Percentiles rank a stretch among this genome's conserved stretches.
Evolutionary conservation across 1,284 basidiomycete genomes (phyloP).

Genomic region (Wallemia mellicola): DNA sequence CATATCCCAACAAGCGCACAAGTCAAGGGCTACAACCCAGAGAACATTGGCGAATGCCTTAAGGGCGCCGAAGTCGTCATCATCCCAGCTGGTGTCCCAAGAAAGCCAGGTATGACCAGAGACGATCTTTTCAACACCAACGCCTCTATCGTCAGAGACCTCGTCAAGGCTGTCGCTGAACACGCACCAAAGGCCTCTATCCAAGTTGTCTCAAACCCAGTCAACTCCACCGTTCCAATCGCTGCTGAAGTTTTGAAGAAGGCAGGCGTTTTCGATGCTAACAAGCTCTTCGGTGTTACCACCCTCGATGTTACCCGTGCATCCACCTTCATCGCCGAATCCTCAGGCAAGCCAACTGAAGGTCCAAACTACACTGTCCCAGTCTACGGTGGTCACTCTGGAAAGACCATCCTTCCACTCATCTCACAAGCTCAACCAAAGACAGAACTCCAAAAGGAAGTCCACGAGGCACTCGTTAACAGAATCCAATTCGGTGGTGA

Average conservation of each 20-base stretch:
- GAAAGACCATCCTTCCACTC: conserved; percentile 54
- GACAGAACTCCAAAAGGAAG: conserved; percentile 23
- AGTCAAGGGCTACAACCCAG: conserved; percentile 39
- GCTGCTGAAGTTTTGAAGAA: conserved; percentile 86
- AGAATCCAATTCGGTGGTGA: conserved; percentile 91
- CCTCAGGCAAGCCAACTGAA: conserved; percentile 25
- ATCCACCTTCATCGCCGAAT: conserved; percentile 69
- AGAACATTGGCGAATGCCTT: conserved; percentile 41
- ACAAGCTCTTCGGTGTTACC: conserved; percentile 80
- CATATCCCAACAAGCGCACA: conserved; percentile 58
- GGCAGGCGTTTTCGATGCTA: conserved; percentile 65
- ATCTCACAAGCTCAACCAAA: conserved; percentile 61
- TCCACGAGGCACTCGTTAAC: conserved; percentile 30
- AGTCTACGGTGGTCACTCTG: conserved; percentile 87
- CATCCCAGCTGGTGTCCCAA: conserved; percentile 88
- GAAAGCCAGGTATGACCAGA: conserved; percentile 55
- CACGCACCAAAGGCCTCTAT: conserved; percentile 69
- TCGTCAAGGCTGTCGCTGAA: conserved; percentile 64
- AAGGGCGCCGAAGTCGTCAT: conserved; percentile 65
- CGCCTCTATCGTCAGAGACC: conserved; percentile 78
- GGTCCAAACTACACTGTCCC: conserved; percentile 37
- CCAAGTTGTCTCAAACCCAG: conserved; percentile 75
- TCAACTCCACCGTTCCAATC: conserved; percentile 78
- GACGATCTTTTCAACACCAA: conserved; percentile 33
- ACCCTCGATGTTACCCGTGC: conserved; percentile 93